Conservation (phyloP, 176 grass and related monocot genomes). For the Themeda triandra region DNA sequence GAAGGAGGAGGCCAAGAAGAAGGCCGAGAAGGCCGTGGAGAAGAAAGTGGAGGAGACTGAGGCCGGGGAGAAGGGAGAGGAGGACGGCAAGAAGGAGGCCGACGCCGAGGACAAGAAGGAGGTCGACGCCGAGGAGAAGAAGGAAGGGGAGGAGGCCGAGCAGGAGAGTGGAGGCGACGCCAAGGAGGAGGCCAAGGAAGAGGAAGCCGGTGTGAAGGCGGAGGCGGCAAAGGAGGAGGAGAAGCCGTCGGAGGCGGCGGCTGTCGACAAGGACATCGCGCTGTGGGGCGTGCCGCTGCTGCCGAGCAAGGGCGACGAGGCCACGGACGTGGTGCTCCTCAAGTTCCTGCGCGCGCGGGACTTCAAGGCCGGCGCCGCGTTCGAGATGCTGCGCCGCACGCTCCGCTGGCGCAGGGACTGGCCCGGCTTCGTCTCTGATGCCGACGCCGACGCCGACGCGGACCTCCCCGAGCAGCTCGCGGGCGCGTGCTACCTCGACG, state of each 20-base stretch:
- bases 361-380: constrained; percentile 86
- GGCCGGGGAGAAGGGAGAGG: neutral
- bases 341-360: constrained; percentile 98
- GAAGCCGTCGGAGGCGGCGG: neutral
- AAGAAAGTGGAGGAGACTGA: neutral
- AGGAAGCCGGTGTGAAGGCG: constrained; percentile 25
- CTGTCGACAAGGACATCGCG: constrained; percentile 44
- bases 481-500: constrained; percentile 64
- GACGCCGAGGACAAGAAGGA: constrained; percentile 23
- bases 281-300: constrained; percentile 92
- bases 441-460: neutral
- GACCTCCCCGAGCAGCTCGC: constrained; percentile 38
- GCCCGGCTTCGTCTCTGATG: constrained; percentile 31
- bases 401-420: constrained; percentile 75
- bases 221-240: neutral
- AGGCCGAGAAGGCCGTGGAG: neutral
- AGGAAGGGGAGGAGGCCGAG: neutral
- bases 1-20: constrained; percentile 27
- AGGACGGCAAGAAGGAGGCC: neutral
- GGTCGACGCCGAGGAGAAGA: neutral
- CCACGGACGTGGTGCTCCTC: constrained; percentile 78
- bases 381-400: constrained; percentile 74
- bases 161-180: neutral
- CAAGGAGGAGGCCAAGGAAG: constrained; percentile 8
- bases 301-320: constrained; percentile 64